Evolutionary conservation across 2,329 filamentous ascomycete genomes (phyloP).

Genomic region (Amesomyces nigricolor): DNA sequence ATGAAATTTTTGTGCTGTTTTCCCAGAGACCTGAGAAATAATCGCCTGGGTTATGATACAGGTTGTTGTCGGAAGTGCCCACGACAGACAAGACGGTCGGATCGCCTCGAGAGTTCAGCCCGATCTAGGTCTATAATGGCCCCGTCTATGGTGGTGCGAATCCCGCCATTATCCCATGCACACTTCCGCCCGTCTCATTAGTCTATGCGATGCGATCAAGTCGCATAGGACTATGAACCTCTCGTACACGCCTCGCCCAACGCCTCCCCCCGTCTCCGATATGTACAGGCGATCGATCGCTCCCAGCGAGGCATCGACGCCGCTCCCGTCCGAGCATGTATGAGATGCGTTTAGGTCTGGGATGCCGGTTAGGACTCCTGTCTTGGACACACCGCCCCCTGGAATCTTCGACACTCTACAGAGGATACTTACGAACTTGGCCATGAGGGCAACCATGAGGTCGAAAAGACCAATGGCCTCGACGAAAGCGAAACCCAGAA

Average conservation of each 20-base stretch:
- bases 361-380: constrained; percentile 8
- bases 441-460: constrained; percentile 89
- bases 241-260: constrained; percentile 23
- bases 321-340: constrained; percentile 18
- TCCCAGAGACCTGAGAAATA: constrained; percentile 18
- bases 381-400: background rate
- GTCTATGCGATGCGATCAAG: constrained; percentile 17
- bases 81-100: constrained; percentile 22
- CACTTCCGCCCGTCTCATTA: constrained; percentile 21
- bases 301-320: constrained; percentile 24
- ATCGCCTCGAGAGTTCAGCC: constrained; percentile 25
- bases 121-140: constrained; percentile 29
- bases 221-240: constrained; percentile 21
- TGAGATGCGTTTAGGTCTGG: constrained; percentile 28
- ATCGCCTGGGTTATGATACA: constrained; percentile 28
- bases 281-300: constrained; percentile 26
- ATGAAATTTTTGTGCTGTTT: constrained; percentile 25
- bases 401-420: background rate
- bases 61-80: constrained; percentile 26
- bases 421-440: constrained; percentile 68
- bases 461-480: constrained; percentile 88
- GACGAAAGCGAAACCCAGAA: constrained; percentile 93
- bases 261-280: constrained; percentile 20
- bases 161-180: constrained; percentile 28
- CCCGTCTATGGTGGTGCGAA: constrained; percentile 28